Base-by-base conservation (phyloP, 371 early-diverging fungal species). In the Mortierella sp. region DNA sequence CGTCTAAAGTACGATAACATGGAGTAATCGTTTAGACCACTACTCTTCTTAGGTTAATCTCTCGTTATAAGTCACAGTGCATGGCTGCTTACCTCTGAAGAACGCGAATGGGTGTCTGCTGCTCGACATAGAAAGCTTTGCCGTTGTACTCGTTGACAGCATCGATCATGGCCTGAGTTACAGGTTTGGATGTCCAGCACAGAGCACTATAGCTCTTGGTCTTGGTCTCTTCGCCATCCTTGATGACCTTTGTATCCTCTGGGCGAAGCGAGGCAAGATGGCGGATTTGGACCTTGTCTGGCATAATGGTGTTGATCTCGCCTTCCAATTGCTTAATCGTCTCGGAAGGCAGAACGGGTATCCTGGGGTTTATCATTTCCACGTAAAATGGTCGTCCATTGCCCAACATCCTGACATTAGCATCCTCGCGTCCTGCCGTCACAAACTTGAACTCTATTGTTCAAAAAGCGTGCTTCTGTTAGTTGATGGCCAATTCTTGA, bases 341-440 rank as follows among this genome's bases (percentile, higher is more conserved):
- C 49, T 87, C 89, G 29, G 49, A 83, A 6, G 77, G 88, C 35
- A 87, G 51, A 18, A 54, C 80, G 75, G 83, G 80, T 35, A 75
- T 86, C 14, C 92, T 89, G 16, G 99, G 99, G 76, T 99, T 96
- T 24, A 93, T 89, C 68, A 99, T 76, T 81, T 98, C 97, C 29
- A 97, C 82, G 77, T 97, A 96, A 88, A 99, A 99, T 8, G 99
- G 99, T 51, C 99, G 90, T 21, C 99, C 99, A 46, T 89, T 89
- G 46, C 98, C 98, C 41, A 99, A 88, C 98, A 98, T 98, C 43
- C 97, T 92, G 12, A 99, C 99, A 89, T 99, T 98, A 21, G 96
- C 95, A 90, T 99, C 99, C 85, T 99, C 99, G 54, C 99, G 93
- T 5, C 99, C 99, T 3, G 99, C 94, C 0, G 96, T 92, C 5